Evolutionary conservation across 805 yeast species (phyloP).

Genomic region (Ogataea minuta): DNA sequence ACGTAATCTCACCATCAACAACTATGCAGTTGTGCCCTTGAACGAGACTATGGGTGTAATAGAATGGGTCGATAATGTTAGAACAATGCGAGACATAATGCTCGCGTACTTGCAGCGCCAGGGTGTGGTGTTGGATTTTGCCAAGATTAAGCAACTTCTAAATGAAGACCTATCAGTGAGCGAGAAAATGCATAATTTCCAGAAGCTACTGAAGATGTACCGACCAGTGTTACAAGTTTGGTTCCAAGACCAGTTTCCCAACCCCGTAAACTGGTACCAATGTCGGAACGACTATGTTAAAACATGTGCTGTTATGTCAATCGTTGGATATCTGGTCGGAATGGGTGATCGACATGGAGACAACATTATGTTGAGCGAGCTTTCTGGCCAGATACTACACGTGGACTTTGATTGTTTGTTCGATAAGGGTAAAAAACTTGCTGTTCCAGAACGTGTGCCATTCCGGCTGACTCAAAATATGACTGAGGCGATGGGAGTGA

Average conservation of each 20-base stretch:
- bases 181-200: constrained; percentile 38
- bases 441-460: constrained; percentile 92
- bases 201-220: constrained; percentile 33
- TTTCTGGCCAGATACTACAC: constrained; percentile 78
- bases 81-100: constrained; percentile 67
- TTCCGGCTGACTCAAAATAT: constrained; percentile 86
- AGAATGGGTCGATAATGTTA: constrained; percentile 81
- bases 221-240: constrained; percentile 81
- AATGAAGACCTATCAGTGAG: constrained; percentile 25
- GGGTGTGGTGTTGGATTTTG: constrained; percentile 29
- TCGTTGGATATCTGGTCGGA: constrained; percentile 92
- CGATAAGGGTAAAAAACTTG: constrained; percentile 72
- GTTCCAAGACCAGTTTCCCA: constrained; percentile 87
- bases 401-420: constrained; percentile 97
- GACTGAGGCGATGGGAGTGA: constrained; percentile 81
- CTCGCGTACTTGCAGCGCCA: constrained; percentile 26
- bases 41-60: constrained; percentile 86
- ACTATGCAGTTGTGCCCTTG: constrained; percentile 86
- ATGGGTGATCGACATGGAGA: constrained; percentile 97
- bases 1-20: constrained; percentile 65
- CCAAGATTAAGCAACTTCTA: constrained; percentile 25
- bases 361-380: constrained; percentile 71
- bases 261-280: constrained; percentile 82
- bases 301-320: constrained; percentile 93
- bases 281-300: constrained; percentile 74